Conservation (phyloP, 2,329 filamentous ascomycete genomes). For the Tolypocladium nubicola region DNA sequence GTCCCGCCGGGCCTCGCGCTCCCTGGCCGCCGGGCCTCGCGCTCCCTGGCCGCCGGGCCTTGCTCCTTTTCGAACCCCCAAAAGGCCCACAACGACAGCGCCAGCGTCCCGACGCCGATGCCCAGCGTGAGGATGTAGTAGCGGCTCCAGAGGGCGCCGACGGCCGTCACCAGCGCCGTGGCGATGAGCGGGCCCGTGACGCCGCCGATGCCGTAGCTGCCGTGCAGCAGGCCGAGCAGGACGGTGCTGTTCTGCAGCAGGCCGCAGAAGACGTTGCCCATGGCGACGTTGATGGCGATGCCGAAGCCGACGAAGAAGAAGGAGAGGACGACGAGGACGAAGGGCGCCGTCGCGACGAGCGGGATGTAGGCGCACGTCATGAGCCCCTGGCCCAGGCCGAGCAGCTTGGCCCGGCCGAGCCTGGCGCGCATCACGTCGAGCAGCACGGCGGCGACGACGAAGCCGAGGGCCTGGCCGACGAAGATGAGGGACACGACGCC, state of each 20-base stretch:
- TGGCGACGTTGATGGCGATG: slow-evolving; percentile 43
- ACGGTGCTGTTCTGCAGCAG: slow-evolving; percentile 42
- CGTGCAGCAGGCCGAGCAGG: slow-evolving; percentile 54
- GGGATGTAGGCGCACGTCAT: slow-evolving; percentile 53
- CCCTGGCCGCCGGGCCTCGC: slow-evolving; percentile 23
- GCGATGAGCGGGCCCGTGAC: slow-evolving; percentile 62
- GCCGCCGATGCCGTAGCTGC: slow-evolving; percentile 56
- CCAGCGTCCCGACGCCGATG: slow-evolving; percentile 45
- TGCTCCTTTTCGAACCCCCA: slow-evolving; percentile 56
- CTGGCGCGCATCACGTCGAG: slow-evolving; percentile 52
- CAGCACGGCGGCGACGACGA: slow-evolving; percentile 60
- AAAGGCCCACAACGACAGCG: slow-evolving; percentile 56
- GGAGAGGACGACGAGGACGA: slow-evolving; percentile 52
- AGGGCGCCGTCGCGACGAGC: slow-evolving; percentile 59
- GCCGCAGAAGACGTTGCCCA: slow-evolving; percentile 49
- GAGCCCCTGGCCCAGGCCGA: slow-evolving; percentile 47
- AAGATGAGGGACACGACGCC: slow-evolving; percentile 74
- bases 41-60: slow-evolving; percentile 24
- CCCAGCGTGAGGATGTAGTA: slow-evolving; percentile 62
- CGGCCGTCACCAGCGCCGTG: slow-evolving; percentile 56
- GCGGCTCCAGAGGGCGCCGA: slow-evolving; percentile 51
- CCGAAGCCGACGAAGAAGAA: slow-evolving; percentile 60
- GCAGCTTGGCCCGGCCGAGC: slow-evolving; percentile 54
- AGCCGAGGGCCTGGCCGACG: slow-evolving; percentile 66
- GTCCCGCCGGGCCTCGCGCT: slow-evolving; percentile 10